These are phyloP conservation scores for Fusarium citri DNA, from an alignment of 2,329 filamentous ascomycete species.

Conservation along the genomic window DNA sequence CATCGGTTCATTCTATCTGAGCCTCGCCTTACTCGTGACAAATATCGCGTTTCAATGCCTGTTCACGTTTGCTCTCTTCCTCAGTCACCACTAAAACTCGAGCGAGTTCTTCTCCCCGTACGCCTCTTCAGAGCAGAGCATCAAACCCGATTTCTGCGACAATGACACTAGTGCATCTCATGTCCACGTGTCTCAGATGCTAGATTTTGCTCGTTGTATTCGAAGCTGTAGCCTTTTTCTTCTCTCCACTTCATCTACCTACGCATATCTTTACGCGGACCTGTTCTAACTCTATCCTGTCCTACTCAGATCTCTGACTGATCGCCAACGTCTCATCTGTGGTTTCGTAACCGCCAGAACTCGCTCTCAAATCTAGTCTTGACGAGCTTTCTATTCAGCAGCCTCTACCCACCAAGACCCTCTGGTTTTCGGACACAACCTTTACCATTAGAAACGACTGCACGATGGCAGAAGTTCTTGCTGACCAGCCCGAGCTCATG, in stretches of 20 bases:
- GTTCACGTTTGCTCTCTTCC: slow-evolving; percentile 16
- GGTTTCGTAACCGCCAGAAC: slow-evolving; percentile 36
- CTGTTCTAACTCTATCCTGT: slow-evolving; percentile 39
- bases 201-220: slow-evolving; percentile 8
- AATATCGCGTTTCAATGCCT: slow-evolving; percentile 25
- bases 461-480: slow-evolving; percentile 61
- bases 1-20: slow-evolving; percentile 4
- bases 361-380: slow-evolving; percentile 18
- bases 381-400: slow-evolving; percentile 34
- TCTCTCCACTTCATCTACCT: slow-evolving; percentile 20
- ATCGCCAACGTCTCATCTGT: slow-evolving; percentile 39
- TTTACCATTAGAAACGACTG: slow-evolving; percentile 8
- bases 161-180: slow-evolving; percentile 19
- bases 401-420: neutral
- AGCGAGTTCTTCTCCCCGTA: slow-evolving; percentile 22
- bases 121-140: slow-evolving; percentile 20
- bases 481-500: slow-evolving; percentile 62
- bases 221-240: neutral
- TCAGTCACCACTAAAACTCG: slow-evolving; percentile 19
- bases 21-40: slow-evolving; percentile 6
- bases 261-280: slow-evolving; percentile 6
- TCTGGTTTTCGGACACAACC: slow-evolving; percentile 1
- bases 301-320: slow-evolving; percentile 39
- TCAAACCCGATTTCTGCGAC: neutral
- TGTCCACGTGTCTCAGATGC: slow-evolving; percentile 16